Evolutionary conservation across 106 monocot genomes (phyloP), one percentile per base, ranked within the genome.

Genomic region (Ottelia alismoides): DNA sequence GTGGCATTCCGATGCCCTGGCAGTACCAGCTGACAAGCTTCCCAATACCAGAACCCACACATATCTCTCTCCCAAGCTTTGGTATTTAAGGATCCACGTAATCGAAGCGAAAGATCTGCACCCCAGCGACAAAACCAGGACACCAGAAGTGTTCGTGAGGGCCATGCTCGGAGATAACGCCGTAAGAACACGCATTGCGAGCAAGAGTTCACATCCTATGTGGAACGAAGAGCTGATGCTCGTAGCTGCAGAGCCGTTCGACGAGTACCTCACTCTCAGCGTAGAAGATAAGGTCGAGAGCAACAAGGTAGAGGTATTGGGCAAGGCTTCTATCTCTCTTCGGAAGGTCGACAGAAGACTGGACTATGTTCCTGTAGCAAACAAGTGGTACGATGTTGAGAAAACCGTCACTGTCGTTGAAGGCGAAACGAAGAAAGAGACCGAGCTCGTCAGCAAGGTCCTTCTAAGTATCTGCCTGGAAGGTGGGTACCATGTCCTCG

Each of bases 1-100:
- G 1, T 85, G 84, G 84, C 78, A 79, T 43, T 67, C 84, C 9
- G 79, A 85, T 49, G 84, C 79, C 6, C 70, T 73, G n/a, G 28
- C 68, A 0, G 65, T 79, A 4, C 60, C 65, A 0, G 68, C 74
- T 0, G 58, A 59, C 6, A 26, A 45, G 25, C 11, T 59, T 0
- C 1, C 25, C 29, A 59, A 59, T 24, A 43, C 46, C 29, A 21
- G 58, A 43, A 25, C 58, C 3, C 43, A 59, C 14, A 45, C 46
- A 2, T 59, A 59, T 31, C 63, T 51, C 50, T 31, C 63, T 16
- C 63, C 63, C 25, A 64, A 17, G 29, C 63, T 64, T 0, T 64
- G 63, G 63, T 64, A 53, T n/a, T n/a, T n/a, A n/a, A n/a, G n/a
- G n/a, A n/a, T n/a, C n/a, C n/a, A n/a, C n/a, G n/a, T n/a, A n/a